Percentiles rank a stretch among this genome's conserved stretches.
Evolutionary conservation across 1,139 yeast species (phyloP).

Genomic region (Barnettozyma hawaiiensis): DNA sequence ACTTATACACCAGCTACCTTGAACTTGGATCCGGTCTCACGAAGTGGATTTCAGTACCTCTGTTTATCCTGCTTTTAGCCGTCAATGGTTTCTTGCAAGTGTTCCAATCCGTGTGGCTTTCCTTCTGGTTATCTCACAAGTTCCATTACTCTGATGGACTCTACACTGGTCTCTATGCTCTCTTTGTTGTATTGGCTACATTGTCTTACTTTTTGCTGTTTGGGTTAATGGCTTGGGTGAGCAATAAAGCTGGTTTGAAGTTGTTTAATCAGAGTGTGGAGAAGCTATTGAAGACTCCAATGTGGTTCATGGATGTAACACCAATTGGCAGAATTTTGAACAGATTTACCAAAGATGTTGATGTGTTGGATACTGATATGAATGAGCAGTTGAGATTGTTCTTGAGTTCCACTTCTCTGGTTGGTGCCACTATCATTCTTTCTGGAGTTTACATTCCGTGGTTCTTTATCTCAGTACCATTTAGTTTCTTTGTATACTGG

Average conservation of each 20-base stretch:
- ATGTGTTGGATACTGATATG: conserved; percentile 50
- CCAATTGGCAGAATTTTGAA: conserved; percentile 56
- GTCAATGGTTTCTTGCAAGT: conserved; percentile 51
- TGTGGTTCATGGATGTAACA: conserved; percentile 52
- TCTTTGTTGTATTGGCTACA: conserved; percentile 38
- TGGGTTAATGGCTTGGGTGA: conserved; percentile 24
- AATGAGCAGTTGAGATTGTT: conserved; percentile 45
- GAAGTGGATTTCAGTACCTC: conserved; percentile 34
- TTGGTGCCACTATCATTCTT: conserved; percentile 45
- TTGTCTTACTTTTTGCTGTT: conserved; percentile 35
- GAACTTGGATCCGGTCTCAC: conserved; percentile 45
- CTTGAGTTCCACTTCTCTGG: conserved; percentile 41
- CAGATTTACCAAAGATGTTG: conserved; percentile 56
- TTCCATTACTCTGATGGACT: conserved; percentile 41
- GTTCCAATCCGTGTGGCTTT: conserved; percentile 67
- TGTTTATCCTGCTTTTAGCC: conserved; percentile 32
- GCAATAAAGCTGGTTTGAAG: conserved; percentile 40
- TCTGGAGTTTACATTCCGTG: conserved; percentile 63
- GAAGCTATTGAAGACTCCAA: conserved; percentile 44
- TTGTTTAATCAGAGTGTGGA: conserved; percentile 36
- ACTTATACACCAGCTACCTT: conserved; percentile 5
- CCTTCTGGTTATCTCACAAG: conserved; percentile 61
- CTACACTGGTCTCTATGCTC: conserved; percentile 62
- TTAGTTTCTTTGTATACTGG: conserved; percentile 39
- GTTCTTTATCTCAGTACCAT: conserved; percentile 47